These are phyloP conservation scores for Zopfochytrium polystomum DNA, from an alignment of 371 early-diverging fungal species.

Conservation along the genomic window DNA sequence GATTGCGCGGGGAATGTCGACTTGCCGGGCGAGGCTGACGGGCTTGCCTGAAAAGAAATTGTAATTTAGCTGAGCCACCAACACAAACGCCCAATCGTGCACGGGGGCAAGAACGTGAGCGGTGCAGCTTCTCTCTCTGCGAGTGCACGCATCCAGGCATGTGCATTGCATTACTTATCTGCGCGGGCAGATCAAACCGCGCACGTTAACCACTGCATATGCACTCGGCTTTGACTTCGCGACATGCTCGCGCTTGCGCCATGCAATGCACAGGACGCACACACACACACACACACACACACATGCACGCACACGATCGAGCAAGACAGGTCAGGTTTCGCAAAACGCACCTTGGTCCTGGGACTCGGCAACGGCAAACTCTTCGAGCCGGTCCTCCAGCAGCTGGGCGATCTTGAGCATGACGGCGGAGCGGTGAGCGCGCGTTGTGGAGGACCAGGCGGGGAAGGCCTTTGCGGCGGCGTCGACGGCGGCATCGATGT, in stretches of 20 bases:
- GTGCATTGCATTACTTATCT: too few species aligned
- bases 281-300: slow-evolving; percentile 42
- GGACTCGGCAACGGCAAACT: slow-evolving; percentile 39
- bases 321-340: too few species aligned
- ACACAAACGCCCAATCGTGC: too few species aligned
- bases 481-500: slow-evolving; percentile 63
- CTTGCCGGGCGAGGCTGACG: slow-evolving; percentile 50
- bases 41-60: too few species aligned
- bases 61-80: slow-evolving; percentile 43
- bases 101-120: too few species aligned
- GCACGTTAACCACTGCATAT: too few species aligned
- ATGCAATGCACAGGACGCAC: slow-evolving; percentile 51
- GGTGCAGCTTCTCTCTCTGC: too few species aligned
- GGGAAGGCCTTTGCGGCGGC: slow-evolving; percentile 64
- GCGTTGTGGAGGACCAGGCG: slow-evolving; percentile 58
- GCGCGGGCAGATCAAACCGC: too few species aligned
- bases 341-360: slow-evolving; percentile 43
- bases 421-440: slow-evolving; percentile 46
- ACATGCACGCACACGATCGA: too few species aligned
- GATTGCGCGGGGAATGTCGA: slow-evolving; percentile 68
- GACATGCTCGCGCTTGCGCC: too few species aligned
- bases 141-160: too few species aligned
- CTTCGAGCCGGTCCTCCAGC: slow-evolving; percentile 51
- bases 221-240: too few species aligned
- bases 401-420: slow-evolving; percentile 61